Percentiles rank a stretch among this genome's conserved stretches.
phyloP scores from a whole-genome alignment of 257 asterid species.

The Eustoma russellianum region DNA sequence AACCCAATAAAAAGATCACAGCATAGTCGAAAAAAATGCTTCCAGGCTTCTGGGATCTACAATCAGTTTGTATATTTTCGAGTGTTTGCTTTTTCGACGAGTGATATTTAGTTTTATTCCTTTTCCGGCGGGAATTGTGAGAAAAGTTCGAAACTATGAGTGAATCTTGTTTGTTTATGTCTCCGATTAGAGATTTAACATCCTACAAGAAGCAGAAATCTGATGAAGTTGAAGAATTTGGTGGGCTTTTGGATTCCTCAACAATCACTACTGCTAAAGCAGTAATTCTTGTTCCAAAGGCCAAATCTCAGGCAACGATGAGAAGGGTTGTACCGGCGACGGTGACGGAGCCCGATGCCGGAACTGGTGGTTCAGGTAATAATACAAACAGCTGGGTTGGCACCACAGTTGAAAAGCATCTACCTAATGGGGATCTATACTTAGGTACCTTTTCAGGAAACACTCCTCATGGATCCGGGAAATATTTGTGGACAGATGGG shows the following conservation, averaged over 20 bases:
- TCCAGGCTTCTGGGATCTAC: slow-evolving; percentile 12
- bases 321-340: slow-evolving; percentile 70
- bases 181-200: slow-evolving; percentile 14
- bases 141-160: slow-evolving; percentile 31
- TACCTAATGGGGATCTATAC: slow-evolving; percentile 91
- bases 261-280: slow-evolving; percentile 53
- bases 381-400: background rate
- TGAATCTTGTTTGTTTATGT: slow-evolving; percentile 24
- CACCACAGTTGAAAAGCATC: slow-evolving; percentile 45
- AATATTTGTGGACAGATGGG: slow-evolving; percentile 87
- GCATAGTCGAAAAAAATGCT: slow-evolving; percentile 19
- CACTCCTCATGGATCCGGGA: slow-evolving; percentile 89
- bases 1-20: slow-evolving; percentile 2
- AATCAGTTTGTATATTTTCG: slow-evolving; percentile 1
- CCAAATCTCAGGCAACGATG: slow-evolving; percentile 64
- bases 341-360: slow-evolving; percentile 8
- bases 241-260: too few relatives aligned
- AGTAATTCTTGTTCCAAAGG: slow-evolving; percentile 53
- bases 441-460: slow-evolving; percentile 62
- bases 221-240: too few relatives aligned
- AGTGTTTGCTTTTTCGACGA: background rate
- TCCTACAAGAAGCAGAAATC: slow-evolving; percentile 11
- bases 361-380: background rate
- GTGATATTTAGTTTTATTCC: background rate
- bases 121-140: background rate